phyloP scores from a whole-genome alignment of 495 filamentous ascomycete genomes.

The Bacidia rubella region DNA sequence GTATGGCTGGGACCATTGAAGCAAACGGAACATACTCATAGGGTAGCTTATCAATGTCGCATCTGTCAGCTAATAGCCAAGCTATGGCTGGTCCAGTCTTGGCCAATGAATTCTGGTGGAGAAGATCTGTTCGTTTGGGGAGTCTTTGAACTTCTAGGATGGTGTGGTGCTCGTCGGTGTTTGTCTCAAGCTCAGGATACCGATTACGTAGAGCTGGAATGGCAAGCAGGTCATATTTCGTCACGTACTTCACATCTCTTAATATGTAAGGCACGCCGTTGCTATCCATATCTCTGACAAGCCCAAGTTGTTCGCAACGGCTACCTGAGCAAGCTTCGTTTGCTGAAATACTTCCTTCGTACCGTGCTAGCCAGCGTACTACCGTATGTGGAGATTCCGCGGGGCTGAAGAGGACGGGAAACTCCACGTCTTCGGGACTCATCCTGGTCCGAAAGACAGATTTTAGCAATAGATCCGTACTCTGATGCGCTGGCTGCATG shows the following conservation, averaged over 20 bases:
- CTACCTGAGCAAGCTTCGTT: background rate
- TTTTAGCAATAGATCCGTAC: conserved; percentile 22
- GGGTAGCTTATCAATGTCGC: conserved; percentile 44
- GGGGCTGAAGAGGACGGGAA: conserved; percentile 24
- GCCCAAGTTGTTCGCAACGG: conserved; percentile 14
- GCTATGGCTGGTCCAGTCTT: background rate
- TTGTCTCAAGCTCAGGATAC: background rate
- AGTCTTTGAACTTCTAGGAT: conserved; percentile 38
- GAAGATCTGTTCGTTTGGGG: conserved; percentile 46
- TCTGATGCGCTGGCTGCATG: background rate
- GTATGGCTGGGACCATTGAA: conserved; percentile 60
- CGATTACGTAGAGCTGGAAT: background rate
- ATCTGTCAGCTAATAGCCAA: conserved; percentile 17
- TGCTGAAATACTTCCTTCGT: conserved; percentile 1
- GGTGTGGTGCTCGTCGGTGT: conserved; percentile 22
- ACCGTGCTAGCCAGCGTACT: conserved; percentile 2
- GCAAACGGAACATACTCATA: conserved; percentile 48
- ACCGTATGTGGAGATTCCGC: background rate
- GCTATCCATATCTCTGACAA: conserved; percentile 21
- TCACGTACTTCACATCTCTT: conserved; percentile 15
- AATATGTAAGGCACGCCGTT: conserved; percentile 17
- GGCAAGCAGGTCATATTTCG: background rate
- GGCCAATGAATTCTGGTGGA: conserved; percentile 26
- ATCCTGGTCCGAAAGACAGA: conserved; percentile 24
- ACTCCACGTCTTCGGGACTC: conserved; percentile 19